Percentiles rank a stretch among this genome's conserved stretches.
phyloP scores from a whole-genome alignment of 306 rosid species.

The Echinosophora koreensis region DNA sequence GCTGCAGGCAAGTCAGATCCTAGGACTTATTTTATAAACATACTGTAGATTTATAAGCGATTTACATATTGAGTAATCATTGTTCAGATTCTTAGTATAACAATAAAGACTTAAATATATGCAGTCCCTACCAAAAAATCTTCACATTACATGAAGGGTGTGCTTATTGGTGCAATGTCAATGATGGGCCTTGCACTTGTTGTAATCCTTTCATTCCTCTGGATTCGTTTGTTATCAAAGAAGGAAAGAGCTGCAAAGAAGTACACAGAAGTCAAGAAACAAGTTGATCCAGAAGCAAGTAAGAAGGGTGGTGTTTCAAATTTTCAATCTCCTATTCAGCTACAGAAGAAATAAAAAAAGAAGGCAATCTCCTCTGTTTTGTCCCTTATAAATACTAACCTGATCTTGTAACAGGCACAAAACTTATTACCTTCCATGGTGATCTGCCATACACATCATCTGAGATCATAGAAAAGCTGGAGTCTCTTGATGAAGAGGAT shows the following conservation, averaged over 20 bases:
- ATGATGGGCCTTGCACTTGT: conserved; percentile 66
- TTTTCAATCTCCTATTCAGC: conserved; percentile 33
- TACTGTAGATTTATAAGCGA: background rate
- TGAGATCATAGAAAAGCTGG: conserved; percentile 88
- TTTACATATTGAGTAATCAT: conserved; percentile 15
- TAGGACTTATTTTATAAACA: conserved; percentile 10
- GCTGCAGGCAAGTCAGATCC: conserved; percentile 72
- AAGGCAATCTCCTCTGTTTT: background rate
- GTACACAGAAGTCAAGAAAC: conserved; percentile 83
- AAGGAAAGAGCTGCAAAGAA: conserved; percentile 78
- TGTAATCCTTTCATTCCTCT: conserved; percentile 68
- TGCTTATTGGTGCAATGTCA: conserved; percentile 80
- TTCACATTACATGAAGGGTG: conserved; percentile 75
- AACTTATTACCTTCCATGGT: conserved; percentile 94
- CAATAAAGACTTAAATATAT: conserved; percentile 18
- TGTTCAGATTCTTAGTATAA: conserved; percentile 34
- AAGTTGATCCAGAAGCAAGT: conserved; percentile 73
- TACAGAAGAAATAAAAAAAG: background rate
- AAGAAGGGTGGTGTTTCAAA: conserved; percentile 43
- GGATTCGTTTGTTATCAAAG: conserved; percentile 71
- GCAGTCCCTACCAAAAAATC: conserved; percentile 82
- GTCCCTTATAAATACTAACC: conserved; percentile 2
- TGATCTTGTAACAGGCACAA: conserved; percentile 66
- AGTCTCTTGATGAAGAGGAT: conserved; percentile 79
- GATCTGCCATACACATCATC: conserved; percentile 88